These are phyloP conservation scores for Botrytis deweyae DNA, from an alignment of 2,329 filamentous ascomycete species.

Conservation along the genomic window DNA sequence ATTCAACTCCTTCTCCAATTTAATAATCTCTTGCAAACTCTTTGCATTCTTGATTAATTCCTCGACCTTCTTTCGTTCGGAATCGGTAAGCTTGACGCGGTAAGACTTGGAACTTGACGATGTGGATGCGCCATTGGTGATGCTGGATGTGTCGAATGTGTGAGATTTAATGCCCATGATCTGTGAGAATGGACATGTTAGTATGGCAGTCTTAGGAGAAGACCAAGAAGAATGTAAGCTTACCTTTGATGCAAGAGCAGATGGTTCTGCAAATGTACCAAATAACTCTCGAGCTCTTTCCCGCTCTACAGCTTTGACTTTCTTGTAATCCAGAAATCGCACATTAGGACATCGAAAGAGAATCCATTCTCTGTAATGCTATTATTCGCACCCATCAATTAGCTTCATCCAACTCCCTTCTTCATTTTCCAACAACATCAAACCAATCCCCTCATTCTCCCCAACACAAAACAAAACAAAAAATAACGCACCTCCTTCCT, in stretches of 20 bases:
- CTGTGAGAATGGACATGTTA: conserved; percentile 41
- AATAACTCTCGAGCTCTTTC: conserved; percentile 76
- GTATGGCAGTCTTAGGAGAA: background rate
- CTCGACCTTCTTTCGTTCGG: conserved; percentile 82
- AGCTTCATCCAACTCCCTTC: background rate
- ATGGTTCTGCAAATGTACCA: conserved; percentile 74
- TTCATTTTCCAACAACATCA: background rate
- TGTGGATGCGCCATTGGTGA: conserved; percentile 47
- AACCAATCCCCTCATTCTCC: background rate
- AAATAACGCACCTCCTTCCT: conserved; percentile 78
- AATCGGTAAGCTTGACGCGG: conserved; percentile 80
- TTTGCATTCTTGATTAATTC: conserved; percentile 85
- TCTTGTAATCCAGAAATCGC: conserved; percentile 88
- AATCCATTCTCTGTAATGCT: conserved; percentile 92
- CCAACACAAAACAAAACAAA: background rate
- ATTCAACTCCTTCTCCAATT: conserved; percentile 85
- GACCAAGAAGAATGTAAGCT: conserved; percentile 23
- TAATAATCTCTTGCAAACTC: conserved; percentile 85
- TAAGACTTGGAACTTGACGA: conserved; percentile 62
- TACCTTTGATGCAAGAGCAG: conserved; percentile 73
- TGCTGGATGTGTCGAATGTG: conserved; percentile 56
- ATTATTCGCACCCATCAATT: conserved; percentile 21
- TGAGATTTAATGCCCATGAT: conserved; percentile 84
- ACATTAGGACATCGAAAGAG: conserved; percentile 83
- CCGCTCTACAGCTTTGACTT: conserved; percentile 85